Conservation (phyloP, 2,329 filamentous ascomycete genomes). For the Penicillium griseofulvum region DNA sequence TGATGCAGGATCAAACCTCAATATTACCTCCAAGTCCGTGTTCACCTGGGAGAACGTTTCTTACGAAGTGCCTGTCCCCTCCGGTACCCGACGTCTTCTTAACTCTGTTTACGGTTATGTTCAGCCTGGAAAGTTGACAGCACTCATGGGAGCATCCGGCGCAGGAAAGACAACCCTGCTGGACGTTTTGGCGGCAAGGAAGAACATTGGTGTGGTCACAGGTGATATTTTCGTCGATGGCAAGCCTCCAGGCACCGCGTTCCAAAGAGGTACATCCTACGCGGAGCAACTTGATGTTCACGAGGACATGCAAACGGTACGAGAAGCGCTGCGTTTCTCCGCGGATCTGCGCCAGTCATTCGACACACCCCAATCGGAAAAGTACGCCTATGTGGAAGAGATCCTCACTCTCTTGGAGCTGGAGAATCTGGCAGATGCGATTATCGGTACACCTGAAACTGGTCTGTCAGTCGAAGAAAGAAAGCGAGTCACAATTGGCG, state of each 20-base stretch:
- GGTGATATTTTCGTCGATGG: constrained; percentile 65
- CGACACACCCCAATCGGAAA: constrained; percentile 57
- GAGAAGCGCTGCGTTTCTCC: constrained; percentile 65
- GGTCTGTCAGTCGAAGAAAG: constrained; percentile 57
- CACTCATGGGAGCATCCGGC: constrained; percentile 56
- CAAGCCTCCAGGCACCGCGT: constrained; percentile 55
- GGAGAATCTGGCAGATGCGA: constrained; percentile 64
- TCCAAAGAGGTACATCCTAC: constrained; percentile 64
- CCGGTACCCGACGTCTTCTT: constrained; percentile 46
- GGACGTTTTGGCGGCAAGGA: constrained; percentile 68
- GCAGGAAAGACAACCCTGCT: constrained; percentile 84
- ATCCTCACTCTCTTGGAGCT: constrained; percentile 64
- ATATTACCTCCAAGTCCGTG: constrained; percentile 55
- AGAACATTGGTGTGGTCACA: constrained; percentile 63
- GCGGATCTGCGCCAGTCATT: constrained; percentile 63
- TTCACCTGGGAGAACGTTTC: constrained; percentile 54
- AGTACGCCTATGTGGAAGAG: constrained; percentile 65
- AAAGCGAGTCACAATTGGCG: constrained; percentile 42
- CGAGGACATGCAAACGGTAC: constrained; percentile 60
- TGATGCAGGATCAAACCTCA: constrained; percentile 45
- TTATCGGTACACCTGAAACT: constrained; percentile 60
- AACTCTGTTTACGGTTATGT: constrained; percentile 51
- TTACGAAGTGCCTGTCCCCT: constrained; percentile 50
- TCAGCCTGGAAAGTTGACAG: constrained; percentile 50
- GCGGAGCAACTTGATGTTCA: constrained; percentile 66